Conservation (phyloP, 305 asterid species). For the Rubia occidens region DNA sequence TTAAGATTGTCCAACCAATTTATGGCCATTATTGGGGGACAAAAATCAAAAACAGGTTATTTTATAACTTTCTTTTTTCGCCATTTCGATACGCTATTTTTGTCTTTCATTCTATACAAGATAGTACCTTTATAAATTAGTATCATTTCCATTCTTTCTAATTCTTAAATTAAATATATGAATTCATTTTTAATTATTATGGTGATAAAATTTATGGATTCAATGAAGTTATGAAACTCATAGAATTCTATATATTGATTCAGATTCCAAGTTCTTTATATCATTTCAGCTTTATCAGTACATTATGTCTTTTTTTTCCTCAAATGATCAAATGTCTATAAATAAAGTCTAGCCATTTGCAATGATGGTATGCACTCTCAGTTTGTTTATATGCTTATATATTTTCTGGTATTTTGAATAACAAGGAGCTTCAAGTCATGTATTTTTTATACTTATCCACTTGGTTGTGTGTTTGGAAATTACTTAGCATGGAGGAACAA, state of each 20-base stretch:
- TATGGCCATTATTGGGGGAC: neutral
- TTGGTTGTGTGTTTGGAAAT: constrained; percentile 24
- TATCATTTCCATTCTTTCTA: neutral
- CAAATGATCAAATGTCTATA: neutral
- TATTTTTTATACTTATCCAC: constrained; percentile 13
- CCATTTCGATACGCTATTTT: neutral
- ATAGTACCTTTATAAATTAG: neutral
- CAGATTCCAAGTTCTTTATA: neutral
- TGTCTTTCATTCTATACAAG: neutral
- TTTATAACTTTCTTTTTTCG: neutral
- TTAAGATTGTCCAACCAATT: neutral
- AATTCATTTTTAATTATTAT: constrained; percentile 11
- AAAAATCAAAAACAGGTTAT: no score
- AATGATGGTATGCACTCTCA: neutral
- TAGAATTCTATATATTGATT: no score
- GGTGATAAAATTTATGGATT: neutral
- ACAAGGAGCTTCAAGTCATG: neutral
- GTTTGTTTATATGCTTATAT: neutral
- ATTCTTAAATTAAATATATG: neutral
- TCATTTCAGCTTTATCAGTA: neutral
- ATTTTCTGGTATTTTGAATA: neutral
- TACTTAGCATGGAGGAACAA: constrained; percentile 92
- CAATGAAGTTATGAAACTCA: neutral
- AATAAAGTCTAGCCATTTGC: constrained; percentile 1
- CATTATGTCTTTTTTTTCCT: neutral